These are phyloP conservation scores for Phialophora expanda DNA, from an alignment of 2,329 filamentous ascomycete genomes.

Conservation along the genomic window DNA sequence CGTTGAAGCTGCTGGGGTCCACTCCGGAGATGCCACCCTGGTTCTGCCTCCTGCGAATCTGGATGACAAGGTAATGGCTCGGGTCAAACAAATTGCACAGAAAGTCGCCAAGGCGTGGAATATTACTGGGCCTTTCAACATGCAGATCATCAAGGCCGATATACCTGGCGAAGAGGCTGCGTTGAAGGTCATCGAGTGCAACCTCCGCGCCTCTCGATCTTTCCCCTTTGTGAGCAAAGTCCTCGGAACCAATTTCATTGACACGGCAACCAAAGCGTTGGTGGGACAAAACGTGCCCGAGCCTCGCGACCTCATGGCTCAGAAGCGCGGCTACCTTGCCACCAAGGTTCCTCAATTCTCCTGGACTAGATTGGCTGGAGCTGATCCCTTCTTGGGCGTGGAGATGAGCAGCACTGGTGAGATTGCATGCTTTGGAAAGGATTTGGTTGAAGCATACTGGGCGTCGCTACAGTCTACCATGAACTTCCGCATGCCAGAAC, in stretches of 20 bases:
- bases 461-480: slow-evolving; percentile 92
- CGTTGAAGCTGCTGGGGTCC: slow-evolving; percentile 94
- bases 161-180: slow-evolving; percentile 67
- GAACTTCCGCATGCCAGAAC: slow-evolving; percentile 97
- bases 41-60: slow-evolving; percentile 85
- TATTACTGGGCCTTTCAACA: slow-evolving; percentile 99
- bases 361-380: slow-evolving; percentile 96
- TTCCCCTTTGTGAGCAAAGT: slow-evolving; percentile 99
- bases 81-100: slow-evolving; percentile 91
- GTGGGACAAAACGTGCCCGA: slow-evolving; percentile 83
- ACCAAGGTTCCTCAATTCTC: slow-evolving; percentile 99
- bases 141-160: slow-evolving; percentile 97
- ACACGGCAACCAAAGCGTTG: slow-evolving; percentile 90
- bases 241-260: slow-evolving; percentile 94
- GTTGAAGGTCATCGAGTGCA: slow-evolving; percentile 98
- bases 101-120: slow-evolving; percentile 97
- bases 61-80: slow-evolving; percentile 75
- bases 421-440: slow-evolving; percentile 97
- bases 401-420: slow-evolving; percentile 98
- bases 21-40: slow-evolving; percentile 95
- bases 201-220: slow-evolving; percentile 93
- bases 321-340: slow-evolving; percentile 88
- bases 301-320: slow-evolving; percentile 83
- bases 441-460: slow-evolving; percentile 98
- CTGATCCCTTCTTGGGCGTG: slow-evolving; percentile 95